These are phyloP conservation scores for Protomyces inouyei DNA, from an alignment of 1,139 yeast genomes.

Conservation along the genomic window DNA sequence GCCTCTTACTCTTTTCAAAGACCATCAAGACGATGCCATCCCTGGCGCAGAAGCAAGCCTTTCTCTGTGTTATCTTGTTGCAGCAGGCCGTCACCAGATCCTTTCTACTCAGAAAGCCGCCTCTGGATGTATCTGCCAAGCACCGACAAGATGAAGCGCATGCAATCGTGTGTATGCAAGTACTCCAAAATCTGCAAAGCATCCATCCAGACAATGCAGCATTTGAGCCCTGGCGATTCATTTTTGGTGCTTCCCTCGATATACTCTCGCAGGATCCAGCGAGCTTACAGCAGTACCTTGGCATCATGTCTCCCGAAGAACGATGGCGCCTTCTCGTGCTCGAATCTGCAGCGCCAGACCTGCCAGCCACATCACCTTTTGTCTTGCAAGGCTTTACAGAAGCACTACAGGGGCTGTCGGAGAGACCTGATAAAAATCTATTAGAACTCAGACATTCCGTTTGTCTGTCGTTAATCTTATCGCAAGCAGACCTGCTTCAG, in stretches of 20 bases:
- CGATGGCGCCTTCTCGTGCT: constrained; percentile 5
- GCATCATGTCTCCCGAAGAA: neutral
- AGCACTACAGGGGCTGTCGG: neutral
- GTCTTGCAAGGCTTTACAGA: neutral
- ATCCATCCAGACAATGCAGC: constrained; percentile 15
- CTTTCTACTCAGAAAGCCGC: neutral
- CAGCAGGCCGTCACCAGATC: neutral
- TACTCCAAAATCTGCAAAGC: constrained; percentile 7
- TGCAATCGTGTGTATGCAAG: neutral
- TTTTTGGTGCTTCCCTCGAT: constrained; percentile 4
- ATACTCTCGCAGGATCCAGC: neutral
- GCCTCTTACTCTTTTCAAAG: neutral
- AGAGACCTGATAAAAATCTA: neutral
- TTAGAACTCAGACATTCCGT: constrained; percentile 10
- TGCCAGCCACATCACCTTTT: neutral
- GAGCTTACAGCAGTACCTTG: neutral
- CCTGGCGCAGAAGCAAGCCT: neutral
- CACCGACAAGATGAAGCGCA: neutral
- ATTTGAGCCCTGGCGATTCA: constrained; percentile 19
- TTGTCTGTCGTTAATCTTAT: constrained; percentile 2
- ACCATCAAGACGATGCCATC: neutral
- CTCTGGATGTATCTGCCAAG: neutral
- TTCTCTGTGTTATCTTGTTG: constrained; percentile 1
- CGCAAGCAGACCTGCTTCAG: neutral
- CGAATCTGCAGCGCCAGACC: neutral